Conservation (phyloP, 2,329 filamentous ascomycete genomes). For the Aspergillus pseudoviridinutans region DNA sequence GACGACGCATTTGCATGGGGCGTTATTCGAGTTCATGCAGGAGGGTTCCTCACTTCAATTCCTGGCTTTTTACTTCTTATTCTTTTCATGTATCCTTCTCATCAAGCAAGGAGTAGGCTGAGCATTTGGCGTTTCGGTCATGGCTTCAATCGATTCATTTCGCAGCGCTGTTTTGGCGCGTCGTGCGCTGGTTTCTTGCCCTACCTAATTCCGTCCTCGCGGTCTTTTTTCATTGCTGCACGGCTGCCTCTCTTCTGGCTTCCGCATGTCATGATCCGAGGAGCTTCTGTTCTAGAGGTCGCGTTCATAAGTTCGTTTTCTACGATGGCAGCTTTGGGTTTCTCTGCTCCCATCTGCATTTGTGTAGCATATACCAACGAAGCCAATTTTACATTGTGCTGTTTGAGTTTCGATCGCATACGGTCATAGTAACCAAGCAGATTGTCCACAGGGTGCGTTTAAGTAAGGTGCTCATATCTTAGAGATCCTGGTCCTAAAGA, state of each 20-base stretch:
- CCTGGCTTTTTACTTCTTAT: conserved; percentile 2
- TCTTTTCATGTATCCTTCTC: conserved; percentile 9
- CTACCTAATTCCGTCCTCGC: background rate
- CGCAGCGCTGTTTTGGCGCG: background rate
- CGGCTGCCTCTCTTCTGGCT: no score
- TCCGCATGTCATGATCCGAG: no score
- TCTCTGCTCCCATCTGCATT: background rate
- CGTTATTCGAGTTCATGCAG: conserved; percentile 15
- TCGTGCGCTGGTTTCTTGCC: background rate
- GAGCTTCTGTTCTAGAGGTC: background rate
- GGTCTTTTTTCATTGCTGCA: background rate
- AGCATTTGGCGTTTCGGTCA: conserved; percentile 14
- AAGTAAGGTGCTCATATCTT: background rate
- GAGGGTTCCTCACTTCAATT: conserved; percentile 4
- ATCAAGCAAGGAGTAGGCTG: conserved; percentile 25
- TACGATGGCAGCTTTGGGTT: background rate
- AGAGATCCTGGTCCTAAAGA: background rate
- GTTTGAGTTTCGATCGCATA: background rate
- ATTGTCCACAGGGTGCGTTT: background rate
- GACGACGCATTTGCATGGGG: conserved; percentile 23
- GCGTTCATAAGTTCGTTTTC: background rate
- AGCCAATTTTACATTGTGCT: background rate
- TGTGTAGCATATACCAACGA: background rate
- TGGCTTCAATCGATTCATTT: conserved; percentile 2
- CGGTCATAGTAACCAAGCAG: background rate